Conservation (phyloP, 805 yeast genomes). For the Saccharomycopsis schoenii region DNA sequence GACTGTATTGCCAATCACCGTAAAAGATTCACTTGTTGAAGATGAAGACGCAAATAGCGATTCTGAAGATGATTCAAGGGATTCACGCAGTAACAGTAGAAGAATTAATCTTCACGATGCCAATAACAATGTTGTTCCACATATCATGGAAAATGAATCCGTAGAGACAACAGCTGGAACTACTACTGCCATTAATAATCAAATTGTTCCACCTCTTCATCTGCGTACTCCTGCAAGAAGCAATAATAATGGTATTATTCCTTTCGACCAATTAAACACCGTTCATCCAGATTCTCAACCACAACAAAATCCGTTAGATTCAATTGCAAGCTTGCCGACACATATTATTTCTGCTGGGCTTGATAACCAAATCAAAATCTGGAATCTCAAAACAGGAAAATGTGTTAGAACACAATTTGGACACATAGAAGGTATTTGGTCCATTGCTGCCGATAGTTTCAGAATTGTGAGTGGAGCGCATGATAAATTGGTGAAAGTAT, state of each 20-base stretch:
- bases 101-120: background rate
- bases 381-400: constrained; percentile 82
- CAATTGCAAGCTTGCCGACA: constrained; percentile 47
- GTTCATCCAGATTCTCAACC: background rate
- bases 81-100: background rate
- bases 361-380: constrained; percentile 85
- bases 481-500: constrained; percentile 78
- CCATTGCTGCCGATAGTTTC: constrained; percentile 90
- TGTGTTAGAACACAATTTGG: constrained; percentile 94
- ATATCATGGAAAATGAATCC: background rate
- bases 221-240: background rate
- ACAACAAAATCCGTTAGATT: background rate
- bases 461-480: constrained; percentile 92
- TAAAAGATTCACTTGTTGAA: constrained; percentile 42
- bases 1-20: constrained; percentile 75
- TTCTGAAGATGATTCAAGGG: constrained; percentile 5
- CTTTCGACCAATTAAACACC: background rate
- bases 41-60: constrained; percentile 19
- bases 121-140: background rate
- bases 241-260: background rate
- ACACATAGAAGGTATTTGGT: constrained; percentile 98
- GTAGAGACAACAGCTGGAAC: background rate
- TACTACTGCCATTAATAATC: background rate
- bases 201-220: background rate
- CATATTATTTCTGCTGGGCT: constrained; percentile 80